Evolutionary conservation across 257 asterid genomes (phyloP), one percentile per base, ranked within the genome.

Genomic region (Striga asiatica): DNA sequence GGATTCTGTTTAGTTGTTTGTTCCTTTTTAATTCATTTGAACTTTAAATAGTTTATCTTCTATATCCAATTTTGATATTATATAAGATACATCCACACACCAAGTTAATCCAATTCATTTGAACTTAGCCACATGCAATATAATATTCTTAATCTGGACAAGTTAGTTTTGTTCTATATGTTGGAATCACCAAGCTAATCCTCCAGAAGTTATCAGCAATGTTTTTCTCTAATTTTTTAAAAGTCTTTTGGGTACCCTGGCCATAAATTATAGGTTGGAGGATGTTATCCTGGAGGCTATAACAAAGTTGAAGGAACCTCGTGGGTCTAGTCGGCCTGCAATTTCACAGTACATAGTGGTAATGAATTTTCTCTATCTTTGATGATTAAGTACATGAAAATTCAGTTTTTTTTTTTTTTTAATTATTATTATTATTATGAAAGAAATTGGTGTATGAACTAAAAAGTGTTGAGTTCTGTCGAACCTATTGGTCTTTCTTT

Each of bases 281-380:
- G 87, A 78, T 64, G 68, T 76, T 68, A 73, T 93, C 62, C 21
- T 93, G 80, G 99, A 93, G 79, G 94, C 93, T 56, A 71, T 93
- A 58, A 64, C 67, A 47, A 76, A 82, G 81, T 73, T 93, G 75
- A 93, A 93, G 78, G 97, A 85, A 66, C 93, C 97, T 12, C 92
- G 83, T 49, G 97, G 99, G 58, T 81, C 99, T 62, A 74, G 77
- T 74, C 81, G 85, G 41, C 64, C 61, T 65, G 68, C 82, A 53
- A 79, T 93, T 72, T 62, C 75, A 32, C 73, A 71, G 29, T 88
- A 74, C 81, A 78, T 93, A 45, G 92, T 74, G 99, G 99, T 92
- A 73, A 38, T 71, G 39, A 34, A 34, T 39, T n/a, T 14, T 39
- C 16, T 39, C 19, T 39, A 39, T 22, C 11, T 47, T 43, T 52